Percentiles rank a stretch among this genome's conserved stretches.
Evolutionary conservation across 2,329 filamentous ascomycete genomes (phyloP).

Genomic region (Colletotrichum sp.): DNA sequence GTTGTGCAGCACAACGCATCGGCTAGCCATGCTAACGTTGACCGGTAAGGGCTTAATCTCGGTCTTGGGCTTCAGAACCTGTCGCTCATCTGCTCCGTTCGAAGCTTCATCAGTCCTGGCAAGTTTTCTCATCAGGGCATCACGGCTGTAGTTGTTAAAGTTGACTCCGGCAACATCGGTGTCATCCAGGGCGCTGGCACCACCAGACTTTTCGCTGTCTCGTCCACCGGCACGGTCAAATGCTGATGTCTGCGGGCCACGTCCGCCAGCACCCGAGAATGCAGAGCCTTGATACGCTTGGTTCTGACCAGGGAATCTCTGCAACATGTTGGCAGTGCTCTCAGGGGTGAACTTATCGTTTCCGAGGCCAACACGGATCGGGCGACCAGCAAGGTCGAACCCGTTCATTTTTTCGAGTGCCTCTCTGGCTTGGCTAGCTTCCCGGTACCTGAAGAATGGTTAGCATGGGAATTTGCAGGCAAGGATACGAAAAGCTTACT

Average conservation of each 20-base stretch:
- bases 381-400: conserved; percentile 95
- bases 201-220: conserved; percentile 88
- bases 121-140: conserved; percentile 98
- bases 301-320: conserved; percentile 87
- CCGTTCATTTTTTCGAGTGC: conserved; percentile 99
- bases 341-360: conserved; percentile 99
- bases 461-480: conserved; percentile 29
- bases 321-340: conserved; percentile 89
- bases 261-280: conserved; percentile 89
- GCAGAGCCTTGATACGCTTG: conserved; percentile 85
- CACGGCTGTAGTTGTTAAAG: conserved; percentile 99
- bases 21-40: conserved; percentile 89
- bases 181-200: conserved; percentile 94
- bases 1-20: conserved; percentile 92
- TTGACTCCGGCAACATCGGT: conserved; percentile 98
- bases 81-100: conserved; percentile 71
- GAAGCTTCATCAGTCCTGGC: conserved; percentile 87
- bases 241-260: conserved; percentile 81
- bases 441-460: conserved; percentile 73
- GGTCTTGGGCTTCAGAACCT: conserved; percentile 78
- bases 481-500: conserved; percentile 66
- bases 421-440: conserved; percentile 89
- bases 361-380: conserved; percentile 97
- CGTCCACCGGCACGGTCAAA: conserved; percentile 92
- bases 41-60: conserved; percentile 80